Conservation (phyloP, 2,329 filamentous ascomycete species). For the Fusarium anguioides region DNA sequence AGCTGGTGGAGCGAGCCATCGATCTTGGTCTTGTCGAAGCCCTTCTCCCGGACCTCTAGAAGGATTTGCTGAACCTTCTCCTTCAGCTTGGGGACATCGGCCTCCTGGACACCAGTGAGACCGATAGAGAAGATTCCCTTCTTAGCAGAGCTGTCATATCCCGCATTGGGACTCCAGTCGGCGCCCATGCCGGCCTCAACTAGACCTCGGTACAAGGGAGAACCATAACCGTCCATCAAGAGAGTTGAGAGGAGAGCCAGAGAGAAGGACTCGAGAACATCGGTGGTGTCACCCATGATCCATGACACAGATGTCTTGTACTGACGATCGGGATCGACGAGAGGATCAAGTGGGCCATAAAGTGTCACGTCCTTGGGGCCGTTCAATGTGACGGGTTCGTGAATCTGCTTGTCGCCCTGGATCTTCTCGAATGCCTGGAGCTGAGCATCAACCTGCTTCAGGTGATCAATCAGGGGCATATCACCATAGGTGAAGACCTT, state of each 20-base stretch:
- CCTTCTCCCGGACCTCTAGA: slow-evolving; percentile 74
- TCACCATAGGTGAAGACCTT: slow-evolving; percentile 97
- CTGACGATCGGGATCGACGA: slow-evolving; percentile 87
- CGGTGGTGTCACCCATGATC: slow-evolving; percentile 84
- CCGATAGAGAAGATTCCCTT: slow-evolving; percentile 90
- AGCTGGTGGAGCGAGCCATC: slow-evolving; percentile 94
- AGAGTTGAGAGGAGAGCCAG: slow-evolving; percentile 84
- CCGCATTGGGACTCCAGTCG: slow-evolving; percentile 94
- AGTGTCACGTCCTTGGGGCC: slow-evolving; percentile 78
- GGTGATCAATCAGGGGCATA: slow-evolving; percentile 84
- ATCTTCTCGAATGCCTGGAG: slow-evolving; percentile 80
- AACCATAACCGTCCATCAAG: slow-evolving; percentile 93
- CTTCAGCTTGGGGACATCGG: slow-evolving; percentile 81
- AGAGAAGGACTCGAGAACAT: slow-evolving; percentile 90
- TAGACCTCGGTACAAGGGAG: slow-evolving; percentile 87
- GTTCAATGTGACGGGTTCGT: slow-evolving; percentile 77
- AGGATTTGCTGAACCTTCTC: slow-evolving; percentile 79
- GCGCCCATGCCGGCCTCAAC: slow-evolving; percentile 91
- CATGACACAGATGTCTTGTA: slow-evolving; percentile 95
- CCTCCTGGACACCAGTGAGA: slow-evolving; percentile 86
- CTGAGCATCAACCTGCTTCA: slow-evolving; percentile 80
- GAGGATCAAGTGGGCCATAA: slow-evolving; percentile 83
- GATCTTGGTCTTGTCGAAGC: slow-evolving; percentile 90
- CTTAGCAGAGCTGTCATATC: slow-evolving; percentile 83
- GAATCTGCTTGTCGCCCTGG: slow-evolving; percentile 76